Evolutionary conservation across 495 filamentous ascomycete genomes (phyloP).

Genomic region (Penicillium chermesinum): DNA sequence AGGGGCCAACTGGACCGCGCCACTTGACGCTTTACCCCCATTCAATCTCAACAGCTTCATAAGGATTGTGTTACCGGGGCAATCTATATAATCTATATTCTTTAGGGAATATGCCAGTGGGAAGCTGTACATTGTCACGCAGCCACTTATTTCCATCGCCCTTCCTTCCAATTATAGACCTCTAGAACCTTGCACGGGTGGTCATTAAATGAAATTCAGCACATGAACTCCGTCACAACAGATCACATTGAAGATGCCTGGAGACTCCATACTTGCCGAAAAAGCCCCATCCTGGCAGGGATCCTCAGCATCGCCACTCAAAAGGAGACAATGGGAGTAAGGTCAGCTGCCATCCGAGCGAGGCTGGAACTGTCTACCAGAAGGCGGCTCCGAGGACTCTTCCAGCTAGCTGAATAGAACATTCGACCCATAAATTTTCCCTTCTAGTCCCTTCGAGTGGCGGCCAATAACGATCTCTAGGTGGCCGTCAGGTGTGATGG

Average conservation of each 20-base stretch:
- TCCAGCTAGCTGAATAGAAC: background rate
- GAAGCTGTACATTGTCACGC: too few relatives aligned
- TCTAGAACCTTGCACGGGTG: too few relatives aligned
- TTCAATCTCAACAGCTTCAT: background rate
- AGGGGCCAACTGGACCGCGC: background rate
- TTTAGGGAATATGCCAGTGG: too few relatives aligned
- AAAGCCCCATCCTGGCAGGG: conserved; percentile 8
- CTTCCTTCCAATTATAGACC: too few relatives aligned
- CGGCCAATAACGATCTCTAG: background rate
- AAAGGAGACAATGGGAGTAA: background rate
- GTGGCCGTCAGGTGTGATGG: too few relatives aligned
- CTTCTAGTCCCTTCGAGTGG: background rate
- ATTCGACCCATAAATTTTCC: background rate
- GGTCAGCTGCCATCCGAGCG: background rate
- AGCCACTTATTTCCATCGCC: too few relatives aligned
- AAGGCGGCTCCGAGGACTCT: too few relatives aligned
- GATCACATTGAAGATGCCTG: too few relatives aligned
- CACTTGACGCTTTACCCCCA: background rate
- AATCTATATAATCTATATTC: background rate
- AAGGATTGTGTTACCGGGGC: background rate
- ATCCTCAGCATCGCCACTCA: background rate
- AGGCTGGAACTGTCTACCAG: too few relatives aligned
- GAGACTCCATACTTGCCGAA: conserved; percentile 6
- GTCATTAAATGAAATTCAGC: too few relatives aligned
- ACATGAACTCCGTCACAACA: too few relatives aligned